Conservation (phyloP, 108 stramenopile genomes). For the Pelagomonas calceolata region DNA sequence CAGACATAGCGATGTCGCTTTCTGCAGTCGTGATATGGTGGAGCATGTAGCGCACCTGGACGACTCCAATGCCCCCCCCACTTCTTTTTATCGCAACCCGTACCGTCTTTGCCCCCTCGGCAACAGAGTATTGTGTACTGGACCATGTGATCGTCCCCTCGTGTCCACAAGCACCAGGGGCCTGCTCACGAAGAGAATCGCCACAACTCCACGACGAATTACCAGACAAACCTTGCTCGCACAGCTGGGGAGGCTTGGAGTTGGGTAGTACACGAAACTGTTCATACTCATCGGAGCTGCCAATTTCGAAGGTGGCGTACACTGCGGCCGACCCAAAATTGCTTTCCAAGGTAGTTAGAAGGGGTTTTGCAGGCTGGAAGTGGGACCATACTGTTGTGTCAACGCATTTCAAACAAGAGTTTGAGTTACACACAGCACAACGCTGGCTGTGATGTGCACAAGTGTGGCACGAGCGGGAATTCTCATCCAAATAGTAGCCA, state of each 20-base stretch:
- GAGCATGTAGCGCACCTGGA: constrained; percentile 37
- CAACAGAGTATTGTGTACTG: constrained; percentile 40
- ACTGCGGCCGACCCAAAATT: no score
- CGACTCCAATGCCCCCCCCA: constrained; percentile 52
- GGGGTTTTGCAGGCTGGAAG: no score
- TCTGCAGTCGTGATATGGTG: constrained; percentile 40
- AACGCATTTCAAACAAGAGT: no score
- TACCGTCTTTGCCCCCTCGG: constrained; percentile 35
- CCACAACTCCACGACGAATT: no score
- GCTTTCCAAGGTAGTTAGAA: no score
- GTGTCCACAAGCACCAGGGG: constrained; percentile 51
- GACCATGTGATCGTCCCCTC: constrained; percentile 45
- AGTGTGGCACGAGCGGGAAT: background rate
- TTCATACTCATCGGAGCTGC: background rate
- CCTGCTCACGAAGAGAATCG: background rate
- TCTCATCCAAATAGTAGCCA: background rate
- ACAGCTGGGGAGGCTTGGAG: background rate
- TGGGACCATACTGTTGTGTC: no score
- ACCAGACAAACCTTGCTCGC: background rate
- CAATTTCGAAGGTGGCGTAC: no score
- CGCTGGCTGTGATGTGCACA: background rate
- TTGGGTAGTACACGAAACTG: no score
- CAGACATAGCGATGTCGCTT: constrained; percentile 38
- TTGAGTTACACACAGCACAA: no score
- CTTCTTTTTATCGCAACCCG: constrained; percentile 38